Percentiles rank a stretch among this genome's conserved stretches.
Evolutionary conservation across 1,284 basidiomycete species (phyloP).

Genomic region (Vanrija sp.): DNA sequence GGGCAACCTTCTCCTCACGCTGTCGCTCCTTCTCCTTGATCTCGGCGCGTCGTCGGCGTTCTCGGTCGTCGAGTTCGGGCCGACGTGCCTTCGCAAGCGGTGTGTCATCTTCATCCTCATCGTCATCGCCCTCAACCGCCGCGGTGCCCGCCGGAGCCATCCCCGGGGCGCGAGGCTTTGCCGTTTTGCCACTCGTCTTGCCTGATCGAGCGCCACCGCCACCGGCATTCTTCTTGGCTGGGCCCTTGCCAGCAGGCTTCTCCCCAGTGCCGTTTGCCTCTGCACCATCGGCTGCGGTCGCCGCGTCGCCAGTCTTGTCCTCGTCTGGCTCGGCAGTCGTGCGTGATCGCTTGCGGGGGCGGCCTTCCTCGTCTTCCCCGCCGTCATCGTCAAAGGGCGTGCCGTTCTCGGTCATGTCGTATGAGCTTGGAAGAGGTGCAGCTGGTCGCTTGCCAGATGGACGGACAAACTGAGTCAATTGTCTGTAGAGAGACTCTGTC

Average conservation of each 20-base stretch:
- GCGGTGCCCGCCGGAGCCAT: neutral
- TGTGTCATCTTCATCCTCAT: slow-evolving; percentile 34
- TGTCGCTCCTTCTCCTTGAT: slow-evolving; percentile 59
- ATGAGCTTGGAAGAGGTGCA: slow-evolving; percentile 22
- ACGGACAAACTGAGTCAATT: slow-evolving; percentile 55
- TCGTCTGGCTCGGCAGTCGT: slow-evolving; percentile 12
- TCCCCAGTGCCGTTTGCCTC: slow-evolving; percentile 16
- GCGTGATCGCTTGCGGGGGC: slow-evolving; percentile 22
- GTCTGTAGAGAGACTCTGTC: slow-evolving; percentile 61
- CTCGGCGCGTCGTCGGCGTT: slow-evolving; percentile 51
- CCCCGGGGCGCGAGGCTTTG: neutral
- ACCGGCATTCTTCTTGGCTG: slow-evolving; percentile 22
- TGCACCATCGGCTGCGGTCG: slow-evolving; percentile 10
- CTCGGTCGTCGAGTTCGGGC: slow-evolving; percentile 39
- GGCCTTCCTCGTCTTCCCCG: slow-evolving; percentile 21
- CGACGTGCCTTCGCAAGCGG: slow-evolving; percentile 31
- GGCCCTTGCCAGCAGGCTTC: slow-evolving; percentile 18
- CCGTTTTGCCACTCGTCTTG: slow-evolving; percentile 22
- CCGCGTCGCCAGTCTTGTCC: slow-evolving; percentile 7
- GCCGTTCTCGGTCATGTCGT: slow-evolving; percentile 28
- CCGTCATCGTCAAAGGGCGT: slow-evolving; percentile 15
- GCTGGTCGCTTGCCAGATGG: slow-evolving; percentile 40
- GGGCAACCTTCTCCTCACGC: slow-evolving; percentile 67
- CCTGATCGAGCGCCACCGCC: neutral
- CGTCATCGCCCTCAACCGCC: slow-evolving; percentile 17